These are phyloP conservation scores for Amanita jacksonii DNA, from an alignment of 768 basidiomycete genomes.

Conservation along the genomic window DNA sequence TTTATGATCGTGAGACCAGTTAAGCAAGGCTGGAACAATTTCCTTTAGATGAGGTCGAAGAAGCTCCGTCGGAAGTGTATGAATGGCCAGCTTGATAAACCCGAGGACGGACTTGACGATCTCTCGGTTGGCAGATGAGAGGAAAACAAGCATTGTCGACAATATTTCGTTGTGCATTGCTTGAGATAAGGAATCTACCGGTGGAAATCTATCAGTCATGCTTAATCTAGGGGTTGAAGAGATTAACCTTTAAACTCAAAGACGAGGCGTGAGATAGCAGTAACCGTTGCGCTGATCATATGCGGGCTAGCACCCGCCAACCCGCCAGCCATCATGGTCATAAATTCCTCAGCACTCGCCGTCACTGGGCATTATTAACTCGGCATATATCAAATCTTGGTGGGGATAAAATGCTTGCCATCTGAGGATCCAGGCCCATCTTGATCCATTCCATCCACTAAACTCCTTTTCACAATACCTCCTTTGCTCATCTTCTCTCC, in stretches of 20 bases:
- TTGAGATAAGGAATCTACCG: conserved; percentile 53
- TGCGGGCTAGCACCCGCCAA: conserved; percentile 89
- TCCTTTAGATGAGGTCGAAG: conserved; percentile 68
- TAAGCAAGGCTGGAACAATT: conserved; percentile 77
- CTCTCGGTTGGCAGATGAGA: conserved; percentile 91
- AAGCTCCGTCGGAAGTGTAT: conserved; percentile 65
- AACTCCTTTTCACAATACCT: conserved; percentile 66
- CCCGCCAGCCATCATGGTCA: conserved; percentile 96
- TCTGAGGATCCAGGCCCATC: conserved; percentile 38
- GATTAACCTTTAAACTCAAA: conserved; percentile 89
- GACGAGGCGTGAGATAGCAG: conserved; percentile 84
- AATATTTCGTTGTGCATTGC: conserved; percentile 79
- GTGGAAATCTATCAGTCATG: not conserved
- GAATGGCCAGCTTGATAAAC: conserved; percentile 88
- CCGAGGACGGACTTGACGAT: conserved; percentile 96
- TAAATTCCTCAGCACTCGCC: conserved; percentile 82
- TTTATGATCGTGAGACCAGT: conserved; percentile 96
- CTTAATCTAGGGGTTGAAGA: not conserved
- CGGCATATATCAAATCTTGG: too few relatives aligned
- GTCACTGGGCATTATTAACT: too few relatives aligned
- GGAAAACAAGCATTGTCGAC: conserved; percentile 80
- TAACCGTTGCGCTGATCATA: conserved; percentile 97
- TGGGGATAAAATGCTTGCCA: too few relatives aligned
- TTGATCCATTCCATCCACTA: conserved; percentile 81
- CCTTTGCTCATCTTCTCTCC: conserved; percentile 86